Base-by-base conservation (phyloP, 2,329 filamentous ascomycete species). In the Huntiella decipiens region DNA sequence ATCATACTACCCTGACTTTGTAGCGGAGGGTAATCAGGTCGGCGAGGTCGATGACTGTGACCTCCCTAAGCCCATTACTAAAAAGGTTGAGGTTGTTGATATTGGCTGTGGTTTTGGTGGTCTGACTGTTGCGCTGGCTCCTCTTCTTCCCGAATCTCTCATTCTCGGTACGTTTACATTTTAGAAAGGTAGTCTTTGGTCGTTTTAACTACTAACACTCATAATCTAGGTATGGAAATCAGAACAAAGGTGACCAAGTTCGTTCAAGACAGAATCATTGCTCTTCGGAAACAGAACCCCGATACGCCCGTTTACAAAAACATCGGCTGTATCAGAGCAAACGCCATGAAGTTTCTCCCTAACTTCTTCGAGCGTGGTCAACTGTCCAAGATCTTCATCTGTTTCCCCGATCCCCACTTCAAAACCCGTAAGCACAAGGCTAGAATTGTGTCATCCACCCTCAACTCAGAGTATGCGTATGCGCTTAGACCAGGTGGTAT, bases 331-430 rank as follows among this genome's bases (percentile, higher is more conserved):
- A 67, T 98, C 41, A 79, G 91, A 51, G 83, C 84, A 53, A 98
- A 98, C 65, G 84, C 85, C 4, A 98, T 98, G 91, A 98, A 98
- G 61, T 98, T 96, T 62, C 68, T 98, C n/a, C 88, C 92, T 51
- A 96, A 98, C 59, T 94, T 95, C 68, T 96, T 98, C 68, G 66
- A 64, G 46, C 82, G 79, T 56, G 68, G 65, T 11, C 87, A 95
- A 59, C 74, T 98, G 11, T 74, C 71, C 52, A 92, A 92, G 58
- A 83, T 96, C 58, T 98, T 98, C 61, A 82, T 98, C 55, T 98
- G 91, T 66, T 98, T 98, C 59, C 91, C 91, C 0, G 91, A 98
- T 57, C 91, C 91, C 49, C 91, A 98, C 63, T 98, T 98, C 69
- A 98, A 98, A 64, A 77, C 84, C 10, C 74, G 88, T 52, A 98